A percentile compares a stretch with the other conserved stretches of the same genome.
phyloP scores from a whole-genome alignment of 2,329 filamentous ascomycete species.

The Apiospora koreana region DNA sequence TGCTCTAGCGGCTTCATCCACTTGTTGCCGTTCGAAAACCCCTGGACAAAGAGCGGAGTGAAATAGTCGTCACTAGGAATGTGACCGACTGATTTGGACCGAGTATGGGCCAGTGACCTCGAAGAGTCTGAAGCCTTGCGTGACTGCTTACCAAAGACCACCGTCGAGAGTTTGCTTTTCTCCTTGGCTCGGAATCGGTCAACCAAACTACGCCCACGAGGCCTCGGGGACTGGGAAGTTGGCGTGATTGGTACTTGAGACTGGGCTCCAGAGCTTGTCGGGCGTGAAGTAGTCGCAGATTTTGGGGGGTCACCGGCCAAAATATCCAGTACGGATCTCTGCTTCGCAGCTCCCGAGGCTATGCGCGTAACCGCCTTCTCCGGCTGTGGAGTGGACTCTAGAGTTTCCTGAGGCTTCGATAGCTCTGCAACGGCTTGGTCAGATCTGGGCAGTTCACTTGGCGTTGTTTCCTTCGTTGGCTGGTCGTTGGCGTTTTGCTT shows the following conservation, averaged over 20 bases:
- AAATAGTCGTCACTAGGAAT: conserved; percentile 64
- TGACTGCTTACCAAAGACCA: conserved; percentile 74
- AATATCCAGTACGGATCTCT: conserved; percentile 35
- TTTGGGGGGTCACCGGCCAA: conserved; percentile 22
- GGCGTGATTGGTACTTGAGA: conserved; percentile 28
- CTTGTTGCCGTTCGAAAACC: conserved; percentile 51
- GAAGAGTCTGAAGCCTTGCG: conserved; percentile 50
- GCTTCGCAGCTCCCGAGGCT: conserved; percentile 26
- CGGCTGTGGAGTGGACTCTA: neutral
- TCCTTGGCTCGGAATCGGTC: conserved; percentile 56
- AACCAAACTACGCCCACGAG: conserved; percentile 34
- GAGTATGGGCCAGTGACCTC: conserved; percentile 37
- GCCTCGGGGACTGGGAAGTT: conserved; percentile 29
- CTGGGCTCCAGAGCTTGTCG: conserved; percentile 19
- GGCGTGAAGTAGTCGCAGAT: conserved; percentile 4
- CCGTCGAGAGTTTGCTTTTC: conserved; percentile 70
- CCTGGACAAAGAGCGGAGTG: conserved; percentile 61
- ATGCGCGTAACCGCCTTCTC: conserved; percentile 11
- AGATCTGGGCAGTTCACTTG: neutral
- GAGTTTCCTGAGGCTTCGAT: neutral
- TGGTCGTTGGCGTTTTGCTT: neutral
- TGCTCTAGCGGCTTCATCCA: conserved; percentile 69
- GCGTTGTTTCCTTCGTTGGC: neutral
- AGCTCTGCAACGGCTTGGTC: neutral
- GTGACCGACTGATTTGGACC: conserved; percentile 40